A percentile compares a stretch with the other conserved stretches of the same genome.
Evolutionary conservation across 2,329 filamentous ascomycete species (phyloP).

Genomic region (Epichloe glyceriae): DNA sequence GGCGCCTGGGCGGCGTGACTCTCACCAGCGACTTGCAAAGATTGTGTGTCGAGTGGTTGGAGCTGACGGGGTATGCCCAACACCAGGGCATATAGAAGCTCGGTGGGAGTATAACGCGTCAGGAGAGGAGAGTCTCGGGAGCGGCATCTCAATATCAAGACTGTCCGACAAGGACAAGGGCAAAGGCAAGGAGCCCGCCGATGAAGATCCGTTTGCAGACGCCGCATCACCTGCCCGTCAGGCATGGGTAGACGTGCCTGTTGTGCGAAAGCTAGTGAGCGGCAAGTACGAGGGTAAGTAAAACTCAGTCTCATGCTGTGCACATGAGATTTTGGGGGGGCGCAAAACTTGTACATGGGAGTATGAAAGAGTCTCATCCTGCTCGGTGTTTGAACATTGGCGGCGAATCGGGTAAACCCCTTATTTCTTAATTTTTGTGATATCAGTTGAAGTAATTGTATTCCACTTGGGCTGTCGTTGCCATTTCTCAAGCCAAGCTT

Average conservation of each 20-base stretch:
- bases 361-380: not conserved
- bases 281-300: slow-evolving; percentile 57
- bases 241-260: slow-evolving; percentile 54
- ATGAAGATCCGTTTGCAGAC: slow-evolving; percentile 59
- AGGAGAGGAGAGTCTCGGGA: slow-evolving; percentile 33
- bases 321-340: not conserved
- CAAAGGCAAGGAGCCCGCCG: slow-evolving; percentile 37
- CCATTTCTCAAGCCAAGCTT: too few relatives aligned
- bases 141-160: slow-evolving; percentile 52
- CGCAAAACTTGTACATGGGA: not conserved
- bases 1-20: slow-evolving; percentile 65
- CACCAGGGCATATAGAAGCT: slow-evolving; percentile 67
- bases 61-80: slow-evolving; percentile 57
- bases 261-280: slow-evolving; percentile 54
- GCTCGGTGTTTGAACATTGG: slow-evolving; percentile 1
- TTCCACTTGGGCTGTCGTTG: not conserved
- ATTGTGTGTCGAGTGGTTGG: slow-evolving; percentile 70
- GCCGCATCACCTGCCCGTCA: slow-evolving; percentile 17
- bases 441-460: slow-evolving; percentile 1
- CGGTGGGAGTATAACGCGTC: slow-evolving; percentile 53
- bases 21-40: slow-evolving; percentile 51
- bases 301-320: not conserved
- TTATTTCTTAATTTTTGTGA: slow-evolving; percentile 2
- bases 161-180: slow-evolving; percentile 39
- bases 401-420: not conserved